phyloP scores from a whole-genome alignment of 805 yeast genomes.

The Wickerhamiella galacta region DNA sequence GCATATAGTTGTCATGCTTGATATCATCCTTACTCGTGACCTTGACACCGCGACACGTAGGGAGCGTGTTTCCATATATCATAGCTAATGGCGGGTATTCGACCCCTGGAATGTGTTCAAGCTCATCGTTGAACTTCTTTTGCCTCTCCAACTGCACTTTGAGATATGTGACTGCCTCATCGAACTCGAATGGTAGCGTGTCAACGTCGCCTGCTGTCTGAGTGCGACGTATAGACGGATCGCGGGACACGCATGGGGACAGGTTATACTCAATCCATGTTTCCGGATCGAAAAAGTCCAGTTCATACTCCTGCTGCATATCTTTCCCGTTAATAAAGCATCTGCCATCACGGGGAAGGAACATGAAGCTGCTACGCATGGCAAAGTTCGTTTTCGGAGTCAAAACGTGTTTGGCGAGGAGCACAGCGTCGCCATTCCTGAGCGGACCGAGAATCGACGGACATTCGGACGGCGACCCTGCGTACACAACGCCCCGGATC shows the following conservation, averaged over 20 bases:
- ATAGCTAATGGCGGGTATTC: constrained; percentile 71
- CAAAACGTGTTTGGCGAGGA: constrained; percentile 54
- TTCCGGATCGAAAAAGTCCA: constrained; percentile 68
- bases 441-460: constrained; percentile 77
- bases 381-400: constrained; percentile 72
- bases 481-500: constrained; percentile 62
- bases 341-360: constrained; percentile 54
- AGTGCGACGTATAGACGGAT: constrained; percentile 8
- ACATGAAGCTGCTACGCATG: constrained; percentile 72
- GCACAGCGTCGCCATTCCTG: constrained; percentile 62
- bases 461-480: constrained; percentile 72
- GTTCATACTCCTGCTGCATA: constrained; percentile 15
- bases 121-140: constrained; percentile 36
- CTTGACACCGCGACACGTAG: constrained; percentile 68
- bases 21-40: constrained; percentile 49
- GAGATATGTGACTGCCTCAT: constrained; percentile 51
- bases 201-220: constrained; percentile 5
- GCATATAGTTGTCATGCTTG: constrained; percentile 51
- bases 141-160: constrained; percentile 43
- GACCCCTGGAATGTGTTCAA: constrained; percentile 30
- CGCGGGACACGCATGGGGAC: constrained; percentile 47
- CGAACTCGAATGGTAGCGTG: constrained; percentile 12
- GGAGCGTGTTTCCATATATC: constrained; percentile 66
- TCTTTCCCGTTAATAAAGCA: constrained; percentile 45
- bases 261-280: constrained; percentile 64